Evolutionary conservation across 768 basidiomycete species (phyloP).

Genomic region (Coprinopsis strossmayeri): DNA sequence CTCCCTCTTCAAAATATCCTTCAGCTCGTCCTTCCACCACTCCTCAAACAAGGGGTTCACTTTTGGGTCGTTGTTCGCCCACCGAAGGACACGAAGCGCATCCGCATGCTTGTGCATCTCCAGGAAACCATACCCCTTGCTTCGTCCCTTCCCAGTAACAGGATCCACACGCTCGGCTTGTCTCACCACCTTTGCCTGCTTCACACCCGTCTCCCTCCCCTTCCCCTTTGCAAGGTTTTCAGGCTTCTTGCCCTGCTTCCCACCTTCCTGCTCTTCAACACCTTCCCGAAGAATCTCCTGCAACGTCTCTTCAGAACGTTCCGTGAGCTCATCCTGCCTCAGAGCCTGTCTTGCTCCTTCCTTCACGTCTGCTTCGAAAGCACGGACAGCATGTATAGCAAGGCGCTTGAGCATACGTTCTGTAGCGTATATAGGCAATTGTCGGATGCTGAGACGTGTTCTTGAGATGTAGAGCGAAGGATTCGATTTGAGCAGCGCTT

Average conservation of each 20-base stretch:
- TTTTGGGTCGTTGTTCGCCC: conserved; percentile 86
- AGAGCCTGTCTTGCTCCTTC: conserved; percentile 52
- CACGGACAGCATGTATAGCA: conserved; percentile 70
- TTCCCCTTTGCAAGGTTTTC: conserved; percentile 21
- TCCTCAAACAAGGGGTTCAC: conserved; percentile 57
- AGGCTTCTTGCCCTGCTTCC: conserved; percentile 14
- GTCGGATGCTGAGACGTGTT: conserved; percentile 90
- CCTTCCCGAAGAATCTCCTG: conserved; percentile 23
- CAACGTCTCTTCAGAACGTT: conserved; percentile 20
- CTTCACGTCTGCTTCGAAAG: conserved; percentile 77
- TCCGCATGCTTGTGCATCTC: conserved; percentile 87
- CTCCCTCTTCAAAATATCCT: conserved; percentile 52
- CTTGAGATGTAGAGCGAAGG: conserved; percentile 92
- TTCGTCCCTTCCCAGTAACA: conserved; percentile 78
- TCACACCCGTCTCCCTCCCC: conserved; percentile 40
- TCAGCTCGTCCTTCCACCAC: conserved; percentile 84
- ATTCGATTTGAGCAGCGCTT: conserved; percentile 79
- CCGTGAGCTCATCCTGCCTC: conserved; percentile 64
- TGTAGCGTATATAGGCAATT: conserved; percentile 84
- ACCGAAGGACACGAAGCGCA: conserved; percentile 84
- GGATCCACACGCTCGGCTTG: conserved; percentile 86
- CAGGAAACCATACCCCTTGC: conserved; percentile 93
- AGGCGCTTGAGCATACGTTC: conserved; percentile 88
- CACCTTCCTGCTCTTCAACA: conserved; percentile 42
- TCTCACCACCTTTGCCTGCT: conserved; percentile 90